Evolutionary conservation across 2,329 filamentous ascomycete genomes (phyloP), one percentile per base, ranked within the genome.

Genomic region (Colletotrichum lentis): DNA sequence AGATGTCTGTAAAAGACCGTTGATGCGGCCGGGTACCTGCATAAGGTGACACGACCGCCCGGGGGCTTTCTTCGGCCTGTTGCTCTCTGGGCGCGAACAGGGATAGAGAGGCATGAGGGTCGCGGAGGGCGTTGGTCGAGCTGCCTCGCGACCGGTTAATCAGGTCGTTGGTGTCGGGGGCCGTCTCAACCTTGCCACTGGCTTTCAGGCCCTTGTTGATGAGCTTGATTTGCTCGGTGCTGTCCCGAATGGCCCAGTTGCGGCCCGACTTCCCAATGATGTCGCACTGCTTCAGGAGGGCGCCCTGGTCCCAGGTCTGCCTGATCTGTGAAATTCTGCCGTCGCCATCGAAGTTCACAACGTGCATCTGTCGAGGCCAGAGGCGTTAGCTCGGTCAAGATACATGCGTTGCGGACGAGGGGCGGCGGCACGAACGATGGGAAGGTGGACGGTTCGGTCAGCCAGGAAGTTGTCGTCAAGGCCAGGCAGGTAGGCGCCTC

Each of bases 241-340:
- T 91, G 77, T 97, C 94, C 73, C 89, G 88, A 76, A 99, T 96
- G 62, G 96, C 96, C 96, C 96, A 99, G 80, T 96, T 97, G 78
- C 91, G 92, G 64, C 92, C 93, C 62, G 91, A 90, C 76, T 90
- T 91, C 74, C 96, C 95, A 79, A 99, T 98, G 64, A 97, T 90
- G 70, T 97, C 94, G 71, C 97, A 86, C 79, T 97, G 91, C 82
- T 96, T 98, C 72, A 99, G 87, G 47, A 99, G 87, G 62, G 93
- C 91, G 69, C 90, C 94, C 80, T 99, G 96, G 78, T 99, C 96
- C 96, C 96, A 99, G 78, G 91, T 93, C 73, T 95, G 88, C 73
- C 95, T 92, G 71, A 98, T 92, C 78, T 96, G 93, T 68, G 86
- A 79, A 76, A 99, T 97, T 81, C 93, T 94, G 77, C 89, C 87